phyloP scores from a whole-genome alignment of 73 alveolate species.

The Effrenium voratum region DNA sequence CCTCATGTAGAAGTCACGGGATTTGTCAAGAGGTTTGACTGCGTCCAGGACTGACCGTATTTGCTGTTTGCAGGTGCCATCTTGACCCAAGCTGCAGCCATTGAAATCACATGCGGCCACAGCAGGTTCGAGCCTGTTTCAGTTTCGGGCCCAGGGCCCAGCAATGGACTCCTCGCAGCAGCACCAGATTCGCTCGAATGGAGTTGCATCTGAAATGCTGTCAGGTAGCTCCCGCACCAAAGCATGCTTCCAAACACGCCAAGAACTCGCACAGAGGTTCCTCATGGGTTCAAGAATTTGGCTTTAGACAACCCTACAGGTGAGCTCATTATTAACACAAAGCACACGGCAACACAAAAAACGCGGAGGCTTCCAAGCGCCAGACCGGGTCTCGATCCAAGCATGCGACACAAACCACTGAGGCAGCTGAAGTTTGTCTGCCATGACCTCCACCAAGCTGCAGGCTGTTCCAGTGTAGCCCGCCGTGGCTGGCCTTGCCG shows the following conservation, averaged over 20 bases:
- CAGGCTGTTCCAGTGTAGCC: not conserved
- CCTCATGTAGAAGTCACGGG: too few species aligned
- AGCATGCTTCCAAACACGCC: not conserved
- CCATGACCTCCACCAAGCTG: conserved; percentile 9
- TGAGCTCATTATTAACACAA: not conserved
- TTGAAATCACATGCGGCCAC: too few species aligned
- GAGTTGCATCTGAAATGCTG: too few species aligned
- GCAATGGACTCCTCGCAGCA: too few species aligned
- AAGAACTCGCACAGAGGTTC: conserved; percentile 9
- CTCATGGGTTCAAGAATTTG: not conserved
- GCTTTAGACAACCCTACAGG: not conserved
- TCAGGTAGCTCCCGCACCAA: too few species aligned
- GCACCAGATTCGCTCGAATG: too few species aligned
- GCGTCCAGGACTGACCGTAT: too few species aligned
- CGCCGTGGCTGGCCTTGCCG: not conserved
- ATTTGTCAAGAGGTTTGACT: too few species aligned
- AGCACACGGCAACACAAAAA: not conserved
- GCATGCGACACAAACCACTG: conserved; percentile 28
- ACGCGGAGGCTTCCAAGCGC: not conserved
- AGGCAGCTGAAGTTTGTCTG: not conserved
- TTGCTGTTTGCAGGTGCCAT: too few species aligned
- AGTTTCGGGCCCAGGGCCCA: too few species aligned
- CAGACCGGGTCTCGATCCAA: not conserved
- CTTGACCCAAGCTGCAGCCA: too few species aligned
- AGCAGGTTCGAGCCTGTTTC: too few species aligned